Base-by-base conservation (phyloP, 257 asterid genomes). In the Solanum pimpinellifolium region DNA sequence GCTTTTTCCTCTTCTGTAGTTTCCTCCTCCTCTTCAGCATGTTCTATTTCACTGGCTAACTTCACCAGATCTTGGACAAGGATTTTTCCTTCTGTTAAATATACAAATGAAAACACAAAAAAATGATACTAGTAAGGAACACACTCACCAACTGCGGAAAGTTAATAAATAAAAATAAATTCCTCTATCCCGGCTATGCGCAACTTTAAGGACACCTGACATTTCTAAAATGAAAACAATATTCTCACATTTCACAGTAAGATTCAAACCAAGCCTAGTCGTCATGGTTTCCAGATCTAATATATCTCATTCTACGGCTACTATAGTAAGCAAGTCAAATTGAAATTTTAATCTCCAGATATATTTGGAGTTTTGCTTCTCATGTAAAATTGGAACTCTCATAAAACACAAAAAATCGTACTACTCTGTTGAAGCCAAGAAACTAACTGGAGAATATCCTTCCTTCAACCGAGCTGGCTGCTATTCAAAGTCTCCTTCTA, bases 51-150 rank as follows among this genome's bases (percentile, higher is more conserved):
- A 59, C 94, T 90, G 83, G 95, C 98, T 86, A 96, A 90, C 93
- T 91, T 95, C 85, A 95, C 90, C 66, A 96, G 93, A 89, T 96
- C 99, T 90, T 95, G 98, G 91, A 96, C 99, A 6, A 93, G 96
- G 86, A 96, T 95, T 88, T 96, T 96, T 74, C 99, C 99, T 3
- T 96, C 99, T 96, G 96, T 80, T 68, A 25, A 85, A 88, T 25
- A 73, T 35, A 72, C 65, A 20, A 66, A 85, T 29, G 18, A 87
- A 59, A 86, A 66, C 77, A 44, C 29, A 1, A 80, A 60, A 60
- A 65, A 60, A 65, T 9, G 68, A 68, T 65, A 84, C 29, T 27
- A 42, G n/a, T 66, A 85, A 65, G 42, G 60, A 66, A 9, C 31
- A 6, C 60, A 83, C 33, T 33, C 46, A 83, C n/a, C 49, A 10